These are phyloP conservation scores for Striga asiatica DNA, from an alignment of 257 asterid species.

Conservation along the genomic window DNA sequence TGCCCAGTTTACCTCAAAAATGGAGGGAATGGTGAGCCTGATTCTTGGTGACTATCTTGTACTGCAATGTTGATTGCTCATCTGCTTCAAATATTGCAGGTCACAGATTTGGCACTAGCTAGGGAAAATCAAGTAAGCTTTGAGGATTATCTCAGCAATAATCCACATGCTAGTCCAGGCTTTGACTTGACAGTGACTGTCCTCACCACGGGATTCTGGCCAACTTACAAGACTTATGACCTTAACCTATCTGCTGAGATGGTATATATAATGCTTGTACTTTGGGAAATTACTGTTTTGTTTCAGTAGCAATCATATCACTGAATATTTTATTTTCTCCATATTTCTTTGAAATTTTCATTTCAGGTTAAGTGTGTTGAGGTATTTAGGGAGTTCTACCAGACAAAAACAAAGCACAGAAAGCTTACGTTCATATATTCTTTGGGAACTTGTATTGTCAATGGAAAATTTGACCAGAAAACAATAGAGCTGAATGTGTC, in stretches of 20 bases:
- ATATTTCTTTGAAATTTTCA: not conserved
- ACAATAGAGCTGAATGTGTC: slow-evolving; percentile 83
- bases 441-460: slow-evolving; percentile 90
- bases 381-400: slow-evolving; percentile 88
- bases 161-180: slow-evolving; percentile 70
- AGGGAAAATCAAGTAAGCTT: slow-evolving; percentile 85
- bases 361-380: slow-evolving; percentile 87
- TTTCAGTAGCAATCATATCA: not conserved
- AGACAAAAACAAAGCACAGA: slow-evolving; percentile 96
- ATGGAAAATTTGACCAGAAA: slow-evolving; percentile 80
- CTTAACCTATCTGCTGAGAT: slow-evolving; percentile 93
- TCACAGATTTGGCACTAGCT: slow-evolving; percentile 92
- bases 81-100: slow-evolving; percentile 34
- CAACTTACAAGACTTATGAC: slow-evolving; percentile 94
- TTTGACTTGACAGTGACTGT: slow-evolving; percentile 94
- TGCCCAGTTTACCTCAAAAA: slow-evolving; percentile 96
- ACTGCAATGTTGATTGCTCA: not conserved
- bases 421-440: slow-evolving; percentile 95
- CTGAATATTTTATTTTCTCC: not conserved
- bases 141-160: slow-evolving; percentile 74
- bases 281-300: not conserved
- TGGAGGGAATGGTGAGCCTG: slow-evolving; percentile 96
- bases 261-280: slow-evolving; percentile 47
- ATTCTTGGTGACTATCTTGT: not conserved
- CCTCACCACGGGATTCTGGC: slow-evolving; percentile 99